Evolutionary conservation across 1,284 basidiomycete genomes (phyloP).

Genomic region (Cryptococcus wingfieldii): DNA sequence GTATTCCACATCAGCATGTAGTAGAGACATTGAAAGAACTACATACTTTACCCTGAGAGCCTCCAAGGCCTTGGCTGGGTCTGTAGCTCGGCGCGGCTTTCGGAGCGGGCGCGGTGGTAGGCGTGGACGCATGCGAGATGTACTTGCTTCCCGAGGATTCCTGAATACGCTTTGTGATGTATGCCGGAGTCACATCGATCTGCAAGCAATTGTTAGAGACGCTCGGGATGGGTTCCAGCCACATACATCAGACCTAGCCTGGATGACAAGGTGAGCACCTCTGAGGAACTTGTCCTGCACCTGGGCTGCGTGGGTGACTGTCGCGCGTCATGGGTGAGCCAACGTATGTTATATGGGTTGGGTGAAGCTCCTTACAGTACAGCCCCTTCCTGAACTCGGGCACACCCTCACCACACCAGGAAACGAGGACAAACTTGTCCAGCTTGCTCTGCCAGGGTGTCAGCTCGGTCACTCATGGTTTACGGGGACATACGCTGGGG

Average conservation of each 20-base stretch:
- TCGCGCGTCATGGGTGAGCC: not conserved
- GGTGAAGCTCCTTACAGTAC: slow-evolving; percentile 56
- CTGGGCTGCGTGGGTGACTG: slow-evolving; percentile 71
- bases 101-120: slow-evolving; percentile 21
- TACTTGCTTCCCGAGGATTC: slow-evolving; percentile 92
- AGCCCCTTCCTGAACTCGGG: slow-evolving; percentile 88
- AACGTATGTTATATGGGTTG: not conserved
- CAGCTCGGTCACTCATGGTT: not conserved
- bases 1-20: not conserved
- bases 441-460: slow-evolving; percentile 61
- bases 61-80: slow-evolving; percentile 43
- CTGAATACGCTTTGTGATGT: slow-evolving; percentile 82
- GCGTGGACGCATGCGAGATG: slow-evolving; percentile 35
- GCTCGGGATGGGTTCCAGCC: not conserved
- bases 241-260: slow-evolving; percentile 80
- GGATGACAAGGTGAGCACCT: slow-evolving; percentile 84
- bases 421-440: slow-evolving; percentile 85
- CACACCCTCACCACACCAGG: slow-evolving; percentile 95
- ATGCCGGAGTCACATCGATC: slow-evolving; percentile 71
- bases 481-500: slow-evolving; percentile 61
- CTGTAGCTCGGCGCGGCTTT: slow-evolving; percentile 38
- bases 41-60: slow-evolving; percentile 41
- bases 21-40: too few species aligned
- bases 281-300: slow-evolving; percentile 72
- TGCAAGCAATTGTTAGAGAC: slow-evolving; percentile 34